Conservation (phyloP, 2,329 filamentous ascomycete genomes). For the Fusarium pseudograminearum region DNA sequence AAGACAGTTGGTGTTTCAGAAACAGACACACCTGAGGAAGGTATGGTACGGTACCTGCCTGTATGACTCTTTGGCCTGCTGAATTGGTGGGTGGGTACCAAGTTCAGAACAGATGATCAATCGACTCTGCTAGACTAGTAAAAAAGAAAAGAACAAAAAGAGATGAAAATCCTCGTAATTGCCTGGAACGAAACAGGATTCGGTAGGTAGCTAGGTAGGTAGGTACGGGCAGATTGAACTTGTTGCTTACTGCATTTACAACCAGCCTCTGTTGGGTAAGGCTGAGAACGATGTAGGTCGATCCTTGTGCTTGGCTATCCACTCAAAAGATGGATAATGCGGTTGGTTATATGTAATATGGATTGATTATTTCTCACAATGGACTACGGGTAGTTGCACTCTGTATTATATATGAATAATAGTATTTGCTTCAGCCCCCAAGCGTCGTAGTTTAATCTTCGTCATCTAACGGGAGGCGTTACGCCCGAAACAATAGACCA, state of each 20-base stretch:
- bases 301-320: conserved; percentile 8
- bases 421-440: conserved; percentile 1
- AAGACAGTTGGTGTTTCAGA: conserved; percentile 22
- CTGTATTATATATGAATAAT: not conserved
- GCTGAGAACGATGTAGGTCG: conserved; percentile 23
- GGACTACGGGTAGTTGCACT: not conserved
- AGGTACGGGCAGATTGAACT: not conserved
- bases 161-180: conserved; percentile 3
- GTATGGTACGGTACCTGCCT: too few relatives aligned
- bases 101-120: conserved; percentile 12
- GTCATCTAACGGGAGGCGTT: conserved; percentile 15
- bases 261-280: conserved; percentile 42
- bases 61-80: not conserved
- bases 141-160: not conserved
- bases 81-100: not conserved
- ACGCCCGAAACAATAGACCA: conserved; percentile 4
- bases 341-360: not conserved
- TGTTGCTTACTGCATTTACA: conserved; percentile 41
- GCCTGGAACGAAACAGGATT: not conserved
- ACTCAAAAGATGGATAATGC: not conserved
- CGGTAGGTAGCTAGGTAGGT: not conserved
- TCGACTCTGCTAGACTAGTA: not conserved
- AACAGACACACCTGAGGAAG: not conserved
- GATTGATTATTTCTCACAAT: not conserved
- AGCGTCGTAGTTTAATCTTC: not conserved